Conservation (phyloP, 192 early-diverging fungal genomes). For the Podila epicladia region DNA sequence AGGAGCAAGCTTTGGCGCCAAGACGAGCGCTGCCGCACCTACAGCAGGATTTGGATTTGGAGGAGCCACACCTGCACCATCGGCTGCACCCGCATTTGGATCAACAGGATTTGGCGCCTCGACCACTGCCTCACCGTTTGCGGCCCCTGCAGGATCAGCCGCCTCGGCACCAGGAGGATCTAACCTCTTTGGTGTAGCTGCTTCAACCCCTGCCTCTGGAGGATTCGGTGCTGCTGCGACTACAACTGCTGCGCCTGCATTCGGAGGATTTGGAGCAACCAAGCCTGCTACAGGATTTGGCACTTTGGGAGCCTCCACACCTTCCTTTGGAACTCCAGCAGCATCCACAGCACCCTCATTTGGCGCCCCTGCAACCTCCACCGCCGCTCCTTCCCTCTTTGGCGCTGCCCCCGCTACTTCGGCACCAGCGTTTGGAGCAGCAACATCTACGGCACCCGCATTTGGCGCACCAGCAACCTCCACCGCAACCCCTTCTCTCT, state of each 20-base stretch:
- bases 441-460: not conserved
- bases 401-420: no score
- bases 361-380: conserved; percentile 12
- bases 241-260: conserved; percentile 2
- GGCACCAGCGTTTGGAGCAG: not conserved
- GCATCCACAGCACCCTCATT: not conserved
- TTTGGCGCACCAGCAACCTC: conserved; percentile 14
- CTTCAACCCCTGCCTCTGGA: conserved; percentile 7
- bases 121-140: not conserved
- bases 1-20: not conserved
- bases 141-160: not conserved
- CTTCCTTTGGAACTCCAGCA: conserved; percentile 1
- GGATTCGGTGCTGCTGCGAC: not conserved
- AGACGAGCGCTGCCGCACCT: not conserved
- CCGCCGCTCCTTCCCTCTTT: no score
- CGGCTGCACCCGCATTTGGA: not conserved
- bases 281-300: conserved; percentile 5
- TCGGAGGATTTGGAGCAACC: conserved; percentile 10
- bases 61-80: not conserved
- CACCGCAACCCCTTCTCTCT: no score
- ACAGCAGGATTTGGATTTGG: conserved; percentile 2
- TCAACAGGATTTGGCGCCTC: not conserved
- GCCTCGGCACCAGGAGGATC: conserved; percentile 7
- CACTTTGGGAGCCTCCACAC: no score
- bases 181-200: conserved; percentile 4